Evolutionary conservation across 2,329 filamentous ascomycete genomes (phyloP), one percentile per base, ranked within the genome.

Genomic region (Pestalotiopsis sp.): DNA sequence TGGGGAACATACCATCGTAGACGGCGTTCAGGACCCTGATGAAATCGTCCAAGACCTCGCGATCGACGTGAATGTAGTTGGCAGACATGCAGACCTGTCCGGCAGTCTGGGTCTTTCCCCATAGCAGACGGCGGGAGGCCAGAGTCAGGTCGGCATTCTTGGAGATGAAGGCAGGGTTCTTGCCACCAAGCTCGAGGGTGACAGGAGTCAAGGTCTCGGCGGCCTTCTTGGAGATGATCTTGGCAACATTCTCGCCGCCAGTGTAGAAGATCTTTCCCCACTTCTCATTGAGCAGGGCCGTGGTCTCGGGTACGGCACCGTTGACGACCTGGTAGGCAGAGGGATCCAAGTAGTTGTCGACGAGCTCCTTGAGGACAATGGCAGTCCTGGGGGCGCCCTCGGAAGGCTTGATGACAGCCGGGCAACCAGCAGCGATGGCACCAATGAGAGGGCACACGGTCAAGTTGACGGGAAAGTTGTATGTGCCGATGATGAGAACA

Each of bases 181-280:
- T 87, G 70, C 96, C 96, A 69, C 96, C 96, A 61, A 99, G 89
- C 84, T 99, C 96, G 62, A 98, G 89, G 11, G 91, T 89, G 25
- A 97, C 91, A 0, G 96, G 96, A 0, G 96, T 98, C 70, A 97
- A 86, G 49, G 93, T 91, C 77, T 94, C 90, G 70, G 96, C 95
- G 0, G 95, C 96, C 79, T 97, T 97, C 80, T 95, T 91, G 62
- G 93, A 89, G 66, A 98, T 91, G 76, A 98, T 95, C 77, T 91
- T 94, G 76, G 93, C 96, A 20, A 98, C 94, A 36, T 79, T 83
- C 66, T 87, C 87, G 75, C 90, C 91, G 67, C 96, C 96, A 1
- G 96, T 99, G 84, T 97, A 99, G 85, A 96, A 95, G 76, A 99
- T 97, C 87, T 98, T 98, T 83, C 97, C 95, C 92, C 95, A 99